Conservation (phyloP, 129 eudicot species). For the Dittrichia graveolens region DNA sequence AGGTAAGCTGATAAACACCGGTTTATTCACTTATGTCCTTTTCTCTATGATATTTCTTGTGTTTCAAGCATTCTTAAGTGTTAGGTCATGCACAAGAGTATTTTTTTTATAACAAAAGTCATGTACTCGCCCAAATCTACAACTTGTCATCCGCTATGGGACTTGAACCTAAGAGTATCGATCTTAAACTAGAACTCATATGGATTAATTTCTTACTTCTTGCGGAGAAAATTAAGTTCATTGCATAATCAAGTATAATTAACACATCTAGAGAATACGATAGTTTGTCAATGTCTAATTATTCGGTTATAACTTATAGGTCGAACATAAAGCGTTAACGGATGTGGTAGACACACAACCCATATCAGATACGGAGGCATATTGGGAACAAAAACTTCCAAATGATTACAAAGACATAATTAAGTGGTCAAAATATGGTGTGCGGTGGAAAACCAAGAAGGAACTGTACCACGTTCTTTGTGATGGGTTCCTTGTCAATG, state of each 20-base stretch:
- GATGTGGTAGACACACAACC: slow-evolving; percentile 1
- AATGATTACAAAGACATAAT: slow-evolving; percentile 7
- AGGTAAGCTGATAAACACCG: neutral
- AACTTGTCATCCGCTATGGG: neutral
- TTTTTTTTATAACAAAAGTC: neutral
- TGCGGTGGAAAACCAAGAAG: slow-evolving; percentile 2
- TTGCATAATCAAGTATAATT: neutral
- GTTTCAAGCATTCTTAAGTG: too few species aligned
- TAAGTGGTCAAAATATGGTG: neutral
- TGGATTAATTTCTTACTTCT: neutral
- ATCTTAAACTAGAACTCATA: neutral
- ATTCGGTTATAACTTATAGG: neutral
- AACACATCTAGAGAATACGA: neutral
- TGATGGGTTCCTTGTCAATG: slow-evolving; percentile 8
- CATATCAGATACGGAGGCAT: neutral
- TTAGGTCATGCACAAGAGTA: too few species aligned
- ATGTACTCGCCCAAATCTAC: neutral
- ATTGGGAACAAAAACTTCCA: slow-evolving; percentile 21
- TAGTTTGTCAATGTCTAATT: neutral
- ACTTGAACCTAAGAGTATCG: neutral
- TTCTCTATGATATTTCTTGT: neutral
- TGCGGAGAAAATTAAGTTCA: neutral
- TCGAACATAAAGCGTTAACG: neutral
- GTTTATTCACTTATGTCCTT: neutral
- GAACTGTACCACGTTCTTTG: slow-evolving; percentile 5